Evolutionary conservation across 2,329 filamentous ascomycete genomes (phyloP).

Genomic region (Aureobasidium pullulans): DNA sequence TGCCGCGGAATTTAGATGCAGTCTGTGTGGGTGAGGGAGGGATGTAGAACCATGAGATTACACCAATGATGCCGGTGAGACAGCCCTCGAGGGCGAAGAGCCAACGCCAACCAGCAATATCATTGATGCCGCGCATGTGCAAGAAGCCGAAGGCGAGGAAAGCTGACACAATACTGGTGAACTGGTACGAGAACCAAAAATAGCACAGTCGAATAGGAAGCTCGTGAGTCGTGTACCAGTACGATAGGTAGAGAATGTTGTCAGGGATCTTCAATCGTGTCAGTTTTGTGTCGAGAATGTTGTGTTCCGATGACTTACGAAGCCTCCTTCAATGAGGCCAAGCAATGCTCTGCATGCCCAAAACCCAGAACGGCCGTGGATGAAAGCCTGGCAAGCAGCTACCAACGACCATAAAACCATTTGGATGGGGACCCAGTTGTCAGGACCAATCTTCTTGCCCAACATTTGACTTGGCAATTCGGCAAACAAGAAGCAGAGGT

Average conservation of each 20-base stretch:
- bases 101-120: conserved; percentile 51
- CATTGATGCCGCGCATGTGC: conserved; percentile 37
- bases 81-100: conserved; percentile 42
- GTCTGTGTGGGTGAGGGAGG: conserved; percentile 58
- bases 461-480: conserved; percentile 30
- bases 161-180: conserved; percentile 48
- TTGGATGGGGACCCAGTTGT: conserved; percentile 23
- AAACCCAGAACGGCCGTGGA: conserved; percentile 32
- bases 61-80: conserved; percentile 48
- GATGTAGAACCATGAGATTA: conserved; percentile 52
- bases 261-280: conserved; percentile 42
- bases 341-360: conserved; percentile 37
- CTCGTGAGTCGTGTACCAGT: conserved; percentile 68
- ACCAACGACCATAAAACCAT: conserved; percentile 25
- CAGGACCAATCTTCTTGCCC: conserved; percentile 21
- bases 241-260: conserved; percentile 61
- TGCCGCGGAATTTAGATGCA: conserved; percentile 51
- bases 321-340: conserved; percentile 41
- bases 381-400: conserved; percentile 23
- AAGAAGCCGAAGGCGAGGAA: conserved; percentile 51
- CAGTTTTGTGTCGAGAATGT: too few species aligned
- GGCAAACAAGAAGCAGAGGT: conserved; percentile 33
- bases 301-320: conserved; percentile 24
- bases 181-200: conserved; percentile 63
- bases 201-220: conserved; percentile 59